Evolutionary conservation across 768 basidiomycete genomes (phyloP), one percentile per base, ranked within the genome.

Genomic region (Hericium coralloides): DNA sequence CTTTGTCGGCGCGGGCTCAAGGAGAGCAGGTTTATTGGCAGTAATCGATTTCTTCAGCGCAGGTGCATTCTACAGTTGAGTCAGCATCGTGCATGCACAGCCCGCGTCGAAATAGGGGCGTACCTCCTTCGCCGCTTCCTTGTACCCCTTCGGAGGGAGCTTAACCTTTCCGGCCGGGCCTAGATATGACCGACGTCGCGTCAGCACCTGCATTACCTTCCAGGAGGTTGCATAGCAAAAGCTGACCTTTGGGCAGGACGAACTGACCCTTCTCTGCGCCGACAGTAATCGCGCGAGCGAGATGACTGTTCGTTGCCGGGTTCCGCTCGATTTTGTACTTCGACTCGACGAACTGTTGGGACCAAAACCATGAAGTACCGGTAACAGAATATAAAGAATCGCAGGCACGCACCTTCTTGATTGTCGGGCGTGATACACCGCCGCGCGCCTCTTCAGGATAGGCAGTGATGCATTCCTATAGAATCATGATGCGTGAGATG

Each of bases 151-250:
- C 23, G 79, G 76, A 0, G 83, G 78, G 20, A 89, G 78, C 68
- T 87, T 89, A 58, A 91, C 85, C 65, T 85, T 81, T 52, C 87
- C 87, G n/a, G 83, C 80, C 5, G 77, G 76, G 63, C 80, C 84
- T 52, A 37, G 2, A 17, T 36, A 18, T 18, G 5, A 12, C 0
- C 4, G 20, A 3, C 2, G 17, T 2, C 14, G 14, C 52, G 25
- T 4, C 6, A n/a, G 12, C 18, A 36, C 12, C 15, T 25, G 9
- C 49, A 36, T 15, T 3, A 5, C 9, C 4, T 17, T 5, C 4
- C 7, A 14, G n/a, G 15, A 36, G 5, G 7, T 45, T 25, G 23
- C 15, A 6, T 8, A 3, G 49, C 31, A 2, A 8, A 2, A n/a
- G 20, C 38, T 18, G 4, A 52, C 52, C 52, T 69, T 82, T 84